Conservation (phyloP, 2,329 filamentous ascomycete species). For the Aspergillus fructus region DNA sequence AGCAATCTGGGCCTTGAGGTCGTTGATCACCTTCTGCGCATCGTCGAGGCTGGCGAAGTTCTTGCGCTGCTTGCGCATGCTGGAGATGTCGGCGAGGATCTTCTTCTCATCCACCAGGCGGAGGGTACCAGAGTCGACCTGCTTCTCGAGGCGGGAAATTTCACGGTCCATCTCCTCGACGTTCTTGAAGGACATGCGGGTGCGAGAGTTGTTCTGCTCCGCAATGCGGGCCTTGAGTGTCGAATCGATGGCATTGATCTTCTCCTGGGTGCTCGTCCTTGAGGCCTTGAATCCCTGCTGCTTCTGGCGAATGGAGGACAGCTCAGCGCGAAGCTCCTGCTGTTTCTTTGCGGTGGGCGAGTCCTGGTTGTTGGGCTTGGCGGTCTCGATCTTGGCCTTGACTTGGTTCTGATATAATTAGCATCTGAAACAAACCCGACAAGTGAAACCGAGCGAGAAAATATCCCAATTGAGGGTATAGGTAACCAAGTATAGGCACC, state of each 20-base stretch:
- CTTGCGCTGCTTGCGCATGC: slow-evolving; percentile 85
- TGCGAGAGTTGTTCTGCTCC: slow-evolving; percentile 83
- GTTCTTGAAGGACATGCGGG: slow-evolving; percentile 80
- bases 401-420: slow-evolving; percentile 70
- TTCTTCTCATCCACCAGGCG: slow-evolving; percentile 98
- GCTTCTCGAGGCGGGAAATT: slow-evolving; percentile 75
- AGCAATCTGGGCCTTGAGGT: slow-evolving; percentile 82
- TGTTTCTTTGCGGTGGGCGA: slow-evolving; percentile 78
- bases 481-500: not conserved
- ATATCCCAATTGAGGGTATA: not conserved
- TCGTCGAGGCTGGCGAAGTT: slow-evolving; percentile 82
- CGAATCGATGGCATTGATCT: slow-evolving; percentile 89
- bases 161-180: slow-evolving; percentile 83
- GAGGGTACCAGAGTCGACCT: slow-evolving; percentile 87
- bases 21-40: slow-evolving; percentile 83
- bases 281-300: slow-evolving; percentile 85
- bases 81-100: slow-evolving; percentile 77
- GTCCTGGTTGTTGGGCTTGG: slow-evolving; percentile 77
- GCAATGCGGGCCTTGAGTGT: slow-evolving; percentile 79
- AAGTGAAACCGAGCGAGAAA: not conserved
- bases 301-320: slow-evolving; percentile 80
- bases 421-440: not conserved
- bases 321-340: slow-evolving; percentile 78
- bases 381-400: slow-evolving; percentile 84
- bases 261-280: slow-evolving; percentile 75